phyloP scores from a whole-genome alignment of 495 filamentous ascomycete species.

The Penicillium paxilli region DNA sequence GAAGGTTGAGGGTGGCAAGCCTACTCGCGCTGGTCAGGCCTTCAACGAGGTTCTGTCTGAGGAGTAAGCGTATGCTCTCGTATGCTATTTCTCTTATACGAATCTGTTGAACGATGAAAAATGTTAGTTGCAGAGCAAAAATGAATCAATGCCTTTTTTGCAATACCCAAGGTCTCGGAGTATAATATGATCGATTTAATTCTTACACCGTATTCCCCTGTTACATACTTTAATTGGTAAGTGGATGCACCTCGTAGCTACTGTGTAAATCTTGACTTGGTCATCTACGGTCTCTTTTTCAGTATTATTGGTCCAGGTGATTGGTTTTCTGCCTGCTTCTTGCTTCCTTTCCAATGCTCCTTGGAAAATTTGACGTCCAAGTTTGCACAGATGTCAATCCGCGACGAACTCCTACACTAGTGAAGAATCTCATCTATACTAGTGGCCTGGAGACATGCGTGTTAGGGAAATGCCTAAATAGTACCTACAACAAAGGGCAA shows the following conservation, averaged over 20 bases:
- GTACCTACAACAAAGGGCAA: too few relatives aligned
- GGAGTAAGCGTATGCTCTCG: constrained; percentile 40
- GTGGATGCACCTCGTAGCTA: not conserved
- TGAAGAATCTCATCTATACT: too few relatives aligned
- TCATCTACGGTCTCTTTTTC: too few relatives aligned
- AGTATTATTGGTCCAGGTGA: too few relatives aligned
- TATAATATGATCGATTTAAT: constrained; percentile 37
- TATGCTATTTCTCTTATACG: constrained; percentile 13
- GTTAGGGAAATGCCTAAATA: too few relatives aligned
- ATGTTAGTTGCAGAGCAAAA: constrained; percentile 32
- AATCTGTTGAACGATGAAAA: constrained; percentile 24
- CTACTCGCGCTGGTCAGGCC: constrained; percentile 44
- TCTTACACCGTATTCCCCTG: constrained; percentile 11
- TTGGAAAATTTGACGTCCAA: too few relatives aligned
- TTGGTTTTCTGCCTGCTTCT: too few relatives aligned
- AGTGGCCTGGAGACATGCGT: too few relatives aligned
- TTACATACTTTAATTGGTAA: constrained; percentile 1
- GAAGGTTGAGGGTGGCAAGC: constrained; percentile 56
- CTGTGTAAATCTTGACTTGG: not conserved
- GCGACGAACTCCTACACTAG: too few relatives aligned
- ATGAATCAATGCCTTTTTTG: constrained; percentile 38
- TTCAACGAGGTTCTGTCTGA: constrained; percentile 57
- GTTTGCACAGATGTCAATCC: too few relatives aligned
- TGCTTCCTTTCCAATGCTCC: too few relatives aligned
- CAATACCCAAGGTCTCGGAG: constrained; percentile 32